These are phyloP conservation scores for Peltaster fructicola DNA, from an alignment of 2,329 filamentous ascomycete species.

Conservation along the genomic window DNA sequence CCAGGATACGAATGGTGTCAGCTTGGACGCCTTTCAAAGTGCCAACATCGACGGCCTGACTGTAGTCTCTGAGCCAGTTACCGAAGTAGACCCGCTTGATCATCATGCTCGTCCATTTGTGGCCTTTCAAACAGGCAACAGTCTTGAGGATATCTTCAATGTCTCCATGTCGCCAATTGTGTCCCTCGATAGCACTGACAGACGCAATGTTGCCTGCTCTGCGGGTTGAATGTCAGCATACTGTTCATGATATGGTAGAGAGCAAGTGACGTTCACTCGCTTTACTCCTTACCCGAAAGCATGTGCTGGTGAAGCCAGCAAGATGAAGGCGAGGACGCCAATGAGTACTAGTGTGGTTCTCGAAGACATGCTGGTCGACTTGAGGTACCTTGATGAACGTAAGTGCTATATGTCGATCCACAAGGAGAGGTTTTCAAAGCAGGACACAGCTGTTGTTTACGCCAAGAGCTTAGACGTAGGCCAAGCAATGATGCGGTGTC, in stretches of 20 bases:
- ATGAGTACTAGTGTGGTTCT: slow-evolving; percentile 11
- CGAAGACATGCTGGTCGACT: no score
- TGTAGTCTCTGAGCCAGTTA: slow-evolving; percentile 33
- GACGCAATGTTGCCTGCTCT: slow-evolving; percentile 30
- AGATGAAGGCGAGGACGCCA: slow-evolving; percentile 11
- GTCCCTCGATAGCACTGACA: slow-evolving; percentile 26
- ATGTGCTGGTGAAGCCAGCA: slow-evolving; percentile 14
- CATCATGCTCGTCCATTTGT: slow-evolving; percentile 72
- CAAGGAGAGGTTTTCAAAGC: no score
- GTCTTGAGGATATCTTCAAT: slow-evolving; percentile 34
- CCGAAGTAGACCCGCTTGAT: slow-evolving; percentile 23
- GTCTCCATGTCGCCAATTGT: slow-evolving; percentile 36
- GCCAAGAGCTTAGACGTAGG: no score
- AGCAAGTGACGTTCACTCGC: no score
- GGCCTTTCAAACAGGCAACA: slow-evolving; percentile 35
- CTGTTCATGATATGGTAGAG: no score
- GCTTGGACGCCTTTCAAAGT: slow-evolving; percentile 35
- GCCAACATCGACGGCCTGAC: slow-evolving; percentile 36
- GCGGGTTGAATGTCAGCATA: no score
- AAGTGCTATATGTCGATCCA: no score
- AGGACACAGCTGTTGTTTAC: no score
- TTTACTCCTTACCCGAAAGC: no score
- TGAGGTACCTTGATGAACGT: no score
- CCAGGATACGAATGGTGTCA: slow-evolving; percentile 35
- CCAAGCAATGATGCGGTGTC: no score